These are phyloP conservation scores for Bruguiera parviflora DNA, from an alignment of 345 rosid genomes.

Conservation along the genomic window DNA sequence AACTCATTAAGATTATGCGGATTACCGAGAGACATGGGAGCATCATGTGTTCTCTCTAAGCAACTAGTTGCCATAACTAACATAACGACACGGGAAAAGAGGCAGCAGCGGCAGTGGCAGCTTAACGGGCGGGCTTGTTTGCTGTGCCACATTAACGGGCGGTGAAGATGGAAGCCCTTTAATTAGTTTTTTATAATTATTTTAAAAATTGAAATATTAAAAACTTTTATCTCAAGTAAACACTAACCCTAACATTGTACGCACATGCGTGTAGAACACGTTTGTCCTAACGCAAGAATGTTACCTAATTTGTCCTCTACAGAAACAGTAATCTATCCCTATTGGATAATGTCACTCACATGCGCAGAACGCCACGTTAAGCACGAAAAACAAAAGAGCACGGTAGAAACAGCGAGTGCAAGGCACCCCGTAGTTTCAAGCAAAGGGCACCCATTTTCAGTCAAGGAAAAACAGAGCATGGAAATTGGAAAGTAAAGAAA, in stretches of 20 bases:
- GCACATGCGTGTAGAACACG: too few relatives aligned
- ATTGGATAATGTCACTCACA: background rate
- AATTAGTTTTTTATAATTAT: background rate
- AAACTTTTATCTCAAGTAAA: too few relatives aligned
- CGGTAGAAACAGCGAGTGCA: background rate
- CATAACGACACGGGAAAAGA: background rate
- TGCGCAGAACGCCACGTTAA: background rate
- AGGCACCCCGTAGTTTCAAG: background rate
- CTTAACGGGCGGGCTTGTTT: too few relatives aligned
- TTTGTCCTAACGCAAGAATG: too few relatives aligned
- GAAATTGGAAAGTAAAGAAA: background rate
- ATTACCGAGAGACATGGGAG: too few relatives aligned
- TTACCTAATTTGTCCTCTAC: too few relatives aligned
- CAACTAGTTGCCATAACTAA: background rate
- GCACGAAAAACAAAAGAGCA: background rate
- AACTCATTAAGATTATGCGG: too few relatives aligned
- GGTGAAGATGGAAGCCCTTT: background rate
- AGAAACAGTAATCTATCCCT: background rate
- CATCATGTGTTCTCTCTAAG: background rate
- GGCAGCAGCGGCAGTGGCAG: background rate
- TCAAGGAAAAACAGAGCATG: background rate
- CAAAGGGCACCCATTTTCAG: background rate
- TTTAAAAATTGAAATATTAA: too few relatives aligned
- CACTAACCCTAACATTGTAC: too few relatives aligned
- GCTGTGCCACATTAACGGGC: too few relatives aligned